Evolutionary conservation across 768 basidiomycete genomes (phyloP).

Genomic region (Mycena kentingensis): DNA sequence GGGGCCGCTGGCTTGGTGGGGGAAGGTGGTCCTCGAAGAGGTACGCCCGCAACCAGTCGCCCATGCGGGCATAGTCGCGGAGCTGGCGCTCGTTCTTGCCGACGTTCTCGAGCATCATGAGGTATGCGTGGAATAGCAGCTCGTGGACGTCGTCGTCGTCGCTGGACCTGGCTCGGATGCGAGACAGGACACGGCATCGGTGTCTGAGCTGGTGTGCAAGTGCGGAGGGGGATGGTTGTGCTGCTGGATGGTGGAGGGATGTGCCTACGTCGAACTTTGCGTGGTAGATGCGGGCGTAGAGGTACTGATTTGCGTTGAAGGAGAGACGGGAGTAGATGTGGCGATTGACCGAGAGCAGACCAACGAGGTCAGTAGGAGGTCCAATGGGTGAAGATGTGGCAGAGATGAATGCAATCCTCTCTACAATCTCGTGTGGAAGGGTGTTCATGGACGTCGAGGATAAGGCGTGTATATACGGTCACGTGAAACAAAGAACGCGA

Average conservation of each 20-base stretch:
- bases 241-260: conserved; percentile 48
- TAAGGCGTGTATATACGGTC: conserved; percentile 1
- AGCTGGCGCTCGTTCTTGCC: conserved; percentile 72
- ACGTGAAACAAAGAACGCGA: too few species aligned
- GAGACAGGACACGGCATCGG: conserved; percentile 60
- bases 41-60: conserved; percentile 64
- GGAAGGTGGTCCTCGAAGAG: conserved; percentile 65
- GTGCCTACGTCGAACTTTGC: conserved; percentile 65
- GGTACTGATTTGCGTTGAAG: conserved; percentile 55
- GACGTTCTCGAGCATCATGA: conserved; percentile 83
- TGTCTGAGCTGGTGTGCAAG: conserved; percentile 65
- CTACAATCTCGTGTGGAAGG: conserved; percentile 77
- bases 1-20: conserved; percentile 54
- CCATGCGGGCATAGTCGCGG: conserved; percentile 64
- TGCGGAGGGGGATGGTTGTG: conserved; percentile 40
- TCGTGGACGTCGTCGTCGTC: conserved; percentile 39
- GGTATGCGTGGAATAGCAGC: conserved; percentile 67
- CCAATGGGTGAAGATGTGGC: conserved; percentile 55
- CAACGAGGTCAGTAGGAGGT: conserved; percentile 59
- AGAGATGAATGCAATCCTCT: conserved; percentile 72
- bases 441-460: conserved; percentile 36
- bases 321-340: conserved; percentile 53
- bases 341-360: conserved; percentile 56
- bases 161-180: conserved; percentile 50
- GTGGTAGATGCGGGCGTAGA: conserved; percentile 73